Evolutionary conservation across 805 yeast genomes (phyloP).

Genomic region (Cyberlindnera maclurae): DNA sequence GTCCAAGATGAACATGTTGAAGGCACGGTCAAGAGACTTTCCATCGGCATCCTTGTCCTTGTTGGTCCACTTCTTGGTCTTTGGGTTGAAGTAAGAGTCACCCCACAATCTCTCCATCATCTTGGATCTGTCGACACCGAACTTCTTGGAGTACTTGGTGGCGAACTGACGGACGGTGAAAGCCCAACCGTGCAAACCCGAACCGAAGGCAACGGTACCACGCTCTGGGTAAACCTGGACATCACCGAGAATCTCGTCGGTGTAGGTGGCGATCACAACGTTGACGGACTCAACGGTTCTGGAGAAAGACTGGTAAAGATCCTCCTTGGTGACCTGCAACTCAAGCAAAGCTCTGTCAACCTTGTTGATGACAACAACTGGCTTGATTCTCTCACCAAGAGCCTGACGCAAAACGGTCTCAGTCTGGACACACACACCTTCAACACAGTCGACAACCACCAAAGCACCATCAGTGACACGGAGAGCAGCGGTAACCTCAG

Average conservation of each 20-base stretch:
- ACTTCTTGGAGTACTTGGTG: constrained; percentile 95
- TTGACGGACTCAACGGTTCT: constrained; percentile 99
- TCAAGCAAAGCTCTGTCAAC: constrained; percentile 99
- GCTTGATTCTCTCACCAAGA: constrained; percentile 98
- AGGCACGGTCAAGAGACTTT: constrained; percentile 94
- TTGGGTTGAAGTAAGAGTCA: constrained; percentile 99
- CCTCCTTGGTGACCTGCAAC: constrained; percentile 98
- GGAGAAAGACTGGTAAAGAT: constrained; percentile 94
- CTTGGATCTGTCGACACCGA: constrained; percentile 96
- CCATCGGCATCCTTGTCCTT: constrained; percentile 94
- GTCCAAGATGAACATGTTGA: constrained; percentile 98
- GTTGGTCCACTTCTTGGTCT: constrained; percentile 99
- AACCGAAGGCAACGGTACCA: constrained; percentile 99
- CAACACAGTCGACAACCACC: constrained; percentile 98
- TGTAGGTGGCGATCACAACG: constrained; percentile 94
- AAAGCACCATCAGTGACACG: constrained; percentile 99
- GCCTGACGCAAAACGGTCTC: constrained; percentile 99
- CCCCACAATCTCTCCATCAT: constrained; percentile 99
- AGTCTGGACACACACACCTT: constrained; percentile 99
- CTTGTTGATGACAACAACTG: constrained; percentile 97
- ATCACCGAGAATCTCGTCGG: constrained; percentile 88
- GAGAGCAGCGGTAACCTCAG: constrained; percentile 99
- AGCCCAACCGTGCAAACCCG: constrained; percentile 99
- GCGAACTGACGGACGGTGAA: constrained; percentile 99
- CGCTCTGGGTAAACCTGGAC: constrained; percentile 97